Evolutionary conservation across 2,329 filamentous ascomycete genomes (phyloP), one percentile per base, ranked within the genome.

Genomic region (Epichloe sp.): DNA sequence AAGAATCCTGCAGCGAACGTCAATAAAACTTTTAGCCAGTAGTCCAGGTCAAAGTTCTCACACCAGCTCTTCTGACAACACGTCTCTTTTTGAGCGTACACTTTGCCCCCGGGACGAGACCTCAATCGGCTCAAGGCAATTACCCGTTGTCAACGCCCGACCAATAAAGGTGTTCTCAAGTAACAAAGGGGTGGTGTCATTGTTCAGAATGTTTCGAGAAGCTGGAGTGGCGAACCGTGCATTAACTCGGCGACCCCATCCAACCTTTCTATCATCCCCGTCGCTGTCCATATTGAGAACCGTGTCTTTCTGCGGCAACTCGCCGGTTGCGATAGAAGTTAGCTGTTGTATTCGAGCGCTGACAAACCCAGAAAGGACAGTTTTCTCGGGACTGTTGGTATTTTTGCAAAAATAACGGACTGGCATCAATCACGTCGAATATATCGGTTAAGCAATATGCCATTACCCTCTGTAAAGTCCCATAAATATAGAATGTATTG

Each of bases 261-360:
- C 63, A 31, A 62, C 55, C 50, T 57, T 59, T 17, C 56, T 57
- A 46, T 54, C 63, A 43, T 60, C 58, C n/a, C 56, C 57, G 43
- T 58, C 44, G 12, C 34, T 55, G 12, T 54, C 55, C 51, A 56
- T 52, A 15, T 17, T 45, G 31, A 44, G 21, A n/a, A n/a, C 17
- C 19, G 23, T 11, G 14, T 37, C 17, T 43, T 21, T 50, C 19
- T 38, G 43, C 5, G 31, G 7, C 26, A 15, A 31, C 37, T 57
- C 46, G 37, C 56, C 54, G 6, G 46, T 47, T 12, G 54, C 56
- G 3, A 62, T 55, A 3, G 54, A 60, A 21, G 57, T 57, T 35
- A 66, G 56, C 36, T 60, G 59, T 40, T 59, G 60, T 47, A 65
- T 61, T 37, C 63, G 64, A 31, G 60, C 54, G 23, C 57, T 50